phyloP scores from a whole-genome alignment of 2,329 filamentous ascomycete species.

The Fusarium compactum region DNA sequence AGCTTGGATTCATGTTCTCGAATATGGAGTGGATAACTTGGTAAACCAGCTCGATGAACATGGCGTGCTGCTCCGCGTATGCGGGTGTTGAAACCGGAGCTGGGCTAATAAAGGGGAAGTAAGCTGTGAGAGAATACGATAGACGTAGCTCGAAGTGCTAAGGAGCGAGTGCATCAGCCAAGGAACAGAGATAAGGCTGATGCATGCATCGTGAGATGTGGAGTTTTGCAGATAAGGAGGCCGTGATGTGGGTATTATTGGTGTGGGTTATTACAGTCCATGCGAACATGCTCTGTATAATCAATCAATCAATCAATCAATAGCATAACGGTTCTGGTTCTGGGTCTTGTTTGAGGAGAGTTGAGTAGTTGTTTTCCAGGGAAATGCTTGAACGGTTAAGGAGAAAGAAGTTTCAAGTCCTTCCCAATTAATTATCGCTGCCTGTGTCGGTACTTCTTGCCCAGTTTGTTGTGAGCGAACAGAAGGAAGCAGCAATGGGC shows the following conservation, averaged over 20 bases:
- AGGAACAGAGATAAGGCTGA: constrained; percentile 34
- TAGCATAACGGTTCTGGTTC: constrained; percentile 3
- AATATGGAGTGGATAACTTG: constrained; percentile 8
- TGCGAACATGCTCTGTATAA: background rate
- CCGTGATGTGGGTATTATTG: constrained; percentile 19
- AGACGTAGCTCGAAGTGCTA: background rate
- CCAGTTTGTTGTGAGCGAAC: background rate
- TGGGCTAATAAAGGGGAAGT: constrained; percentile 6
- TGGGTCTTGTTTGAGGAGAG: background rate
- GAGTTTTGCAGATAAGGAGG: constrained; percentile 35
- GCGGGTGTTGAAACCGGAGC: background rate
- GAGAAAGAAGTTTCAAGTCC: too few species aligned
- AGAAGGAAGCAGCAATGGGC: constrained; percentile 11
- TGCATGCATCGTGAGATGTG: constrained; percentile 29
- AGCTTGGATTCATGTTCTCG: constrained; percentile 7
- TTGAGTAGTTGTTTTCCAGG: background rate
- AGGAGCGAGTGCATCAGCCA: background rate
- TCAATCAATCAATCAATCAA: constrained; percentile 1
- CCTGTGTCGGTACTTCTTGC: background rate
- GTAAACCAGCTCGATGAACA: constrained; percentile 9
- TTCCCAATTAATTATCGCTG: background rate
- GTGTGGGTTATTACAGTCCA: constrained; percentile 15
- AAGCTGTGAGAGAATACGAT: background rate
- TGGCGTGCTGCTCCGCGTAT: constrained; percentile 9
- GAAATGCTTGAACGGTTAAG: background rate